A percentile compares a stretch with the other conserved stretches of the same genome.
Conservation (phyloP, 2,329 filamentous ascomycete species). For the Cercospora sp. region DNA sequence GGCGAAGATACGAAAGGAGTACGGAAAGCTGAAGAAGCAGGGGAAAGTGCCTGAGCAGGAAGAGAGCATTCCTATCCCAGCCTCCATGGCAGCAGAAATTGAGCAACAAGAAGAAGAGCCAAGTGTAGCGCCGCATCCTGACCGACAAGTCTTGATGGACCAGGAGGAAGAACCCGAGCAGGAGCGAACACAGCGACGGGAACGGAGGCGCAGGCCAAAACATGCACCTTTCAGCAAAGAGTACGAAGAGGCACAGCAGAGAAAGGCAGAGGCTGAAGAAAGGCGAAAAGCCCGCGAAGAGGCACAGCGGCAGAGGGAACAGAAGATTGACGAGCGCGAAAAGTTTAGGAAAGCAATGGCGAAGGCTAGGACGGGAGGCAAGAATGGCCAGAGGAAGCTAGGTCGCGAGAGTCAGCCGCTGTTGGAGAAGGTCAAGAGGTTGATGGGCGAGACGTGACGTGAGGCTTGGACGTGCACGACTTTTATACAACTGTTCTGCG, state of each 20-base stretch:
- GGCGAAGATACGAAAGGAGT: conserved; percentile 89
- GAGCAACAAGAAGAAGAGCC: conserved; percentile 33
- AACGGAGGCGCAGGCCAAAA: conserved; percentile 42
- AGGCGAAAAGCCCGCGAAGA: conserved; percentile 61
- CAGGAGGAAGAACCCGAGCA: conserved; percentile 25
- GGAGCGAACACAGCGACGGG: conserved; percentile 13
- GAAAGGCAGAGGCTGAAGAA: conserved; percentile 64
- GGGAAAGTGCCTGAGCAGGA: conserved; percentile 30
- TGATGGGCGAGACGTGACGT: conserved; percentile 55
- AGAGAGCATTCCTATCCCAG: conserved; percentile 36
- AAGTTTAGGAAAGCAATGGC: conserved; percentile 68
- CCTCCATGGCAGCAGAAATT: conserved; percentile 31
- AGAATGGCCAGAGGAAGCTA: conserved; percentile 73
- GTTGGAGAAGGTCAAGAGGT: conserved; percentile 73
- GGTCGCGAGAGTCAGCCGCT: conserved; percentile 78
- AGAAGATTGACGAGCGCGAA: conserved; percentile 62
- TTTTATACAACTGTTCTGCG: not conserved
- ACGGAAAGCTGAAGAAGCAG: conserved; percentile 79
- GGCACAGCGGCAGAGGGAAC: conserved; percentile 59
- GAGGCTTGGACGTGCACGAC: not conserved
- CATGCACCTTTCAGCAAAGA: conserved; percentile 48
- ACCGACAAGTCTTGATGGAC: conserved; percentile 38
- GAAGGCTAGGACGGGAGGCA: conserved; percentile 60
- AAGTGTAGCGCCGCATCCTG: conserved; percentile 51
- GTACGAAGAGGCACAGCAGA: conserved; percentile 51